Evolutionary conservation across 2,329 filamentous ascomycete genomes (phyloP), one percentile per base, ranked within the genome.

Genomic region (Cucurbitaria berberidis): DNA sequence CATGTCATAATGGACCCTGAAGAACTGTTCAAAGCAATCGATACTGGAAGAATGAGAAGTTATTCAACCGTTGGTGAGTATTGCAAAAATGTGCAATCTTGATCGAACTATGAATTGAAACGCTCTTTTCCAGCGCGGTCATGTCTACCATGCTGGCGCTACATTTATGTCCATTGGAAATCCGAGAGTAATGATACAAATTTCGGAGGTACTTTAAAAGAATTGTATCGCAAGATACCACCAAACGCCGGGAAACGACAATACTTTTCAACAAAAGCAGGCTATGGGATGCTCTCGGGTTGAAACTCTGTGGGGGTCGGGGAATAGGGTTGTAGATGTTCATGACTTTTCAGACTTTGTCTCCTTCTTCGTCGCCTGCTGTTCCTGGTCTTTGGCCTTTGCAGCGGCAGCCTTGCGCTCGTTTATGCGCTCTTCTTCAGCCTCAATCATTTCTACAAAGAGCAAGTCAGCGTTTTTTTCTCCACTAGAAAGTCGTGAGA

Each of bases 371-470:
- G 66, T 52, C 15, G 64, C 59, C 46, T 64, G 58, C 27, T 59
- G 34, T 41, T 60, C 46, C 29, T 62, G 46, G 47, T 62, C 47
- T 45, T 64, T 59, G 7, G 59, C 55, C 42, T 57, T 60, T 15
- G 30, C 5, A 34, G 51, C 7, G 59, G n/a, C 59, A 19, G 59
- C 67, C 53, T 80, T 74, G 40, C 89, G 70, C 58, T 80, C 80
- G 55, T 81, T 81, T 13, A 84, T 77, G 45, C 80, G 76, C 57
- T 82, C 81, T 80, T 93, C 90, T 79, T 93, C 90, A 18, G 90
- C 86, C 55, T 85, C 89, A 44, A 93, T 88, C 89, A 93, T 93
- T 67, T 93, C 89, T 89, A 66, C 26, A 32, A 13, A 42, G 36
- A 43, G 32, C 47, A n/a, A 16, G 63, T 69, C 48, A 72, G 64